phyloP scores from a whole-genome alignment of 768 basidiomycete genomes.

The Leucocoprinus leucothites region DNA sequence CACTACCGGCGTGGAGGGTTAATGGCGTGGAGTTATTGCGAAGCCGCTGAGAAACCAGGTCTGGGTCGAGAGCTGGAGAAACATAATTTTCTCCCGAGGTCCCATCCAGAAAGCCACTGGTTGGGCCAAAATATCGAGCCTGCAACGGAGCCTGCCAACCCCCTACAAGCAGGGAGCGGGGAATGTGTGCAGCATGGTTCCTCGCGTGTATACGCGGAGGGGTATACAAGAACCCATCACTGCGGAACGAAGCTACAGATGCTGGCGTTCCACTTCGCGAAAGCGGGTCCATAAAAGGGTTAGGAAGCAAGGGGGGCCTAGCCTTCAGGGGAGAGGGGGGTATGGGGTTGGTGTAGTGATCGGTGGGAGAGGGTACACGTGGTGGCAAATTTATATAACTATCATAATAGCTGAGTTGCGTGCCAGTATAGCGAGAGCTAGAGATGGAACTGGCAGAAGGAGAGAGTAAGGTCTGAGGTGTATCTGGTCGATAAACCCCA shows the following conservation, averaged over 20 bases:
- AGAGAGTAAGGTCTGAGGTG: constrained; percentile 12
- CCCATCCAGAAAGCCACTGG: not conserved
- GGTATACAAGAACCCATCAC: constrained; percentile 3
- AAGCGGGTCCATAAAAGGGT: constrained; percentile 18
- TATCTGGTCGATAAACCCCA: constrained; percentile 11
- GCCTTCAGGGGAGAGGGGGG: not conserved
- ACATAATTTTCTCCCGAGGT: not conserved
- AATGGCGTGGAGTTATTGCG: not conserved
- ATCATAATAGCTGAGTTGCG: too few relatives aligned
- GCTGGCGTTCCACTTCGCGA: constrained; percentile 16
- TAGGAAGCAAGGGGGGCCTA: constrained; percentile 9
- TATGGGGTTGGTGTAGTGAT: not conserved
- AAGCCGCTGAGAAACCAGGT: not conserved
- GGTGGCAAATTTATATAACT: too few relatives aligned
- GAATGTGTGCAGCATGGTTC: not conserved
- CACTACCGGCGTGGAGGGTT: not conserved
- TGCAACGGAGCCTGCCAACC: not conserved
- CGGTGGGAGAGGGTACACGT: not conserved
- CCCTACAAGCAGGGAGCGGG: not conserved
- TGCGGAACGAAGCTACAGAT: constrained; percentile 18
- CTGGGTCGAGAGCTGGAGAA: not conserved
- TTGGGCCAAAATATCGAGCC: not conserved
- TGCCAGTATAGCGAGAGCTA: not conserved
- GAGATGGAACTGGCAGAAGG: constrained; percentile 11
- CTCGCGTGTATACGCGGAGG: not conserved